Evolutionary conservation across 2,329 filamentous ascomycete genomes (phyloP).

Genomic region (Aciculosporium take): DNA sequence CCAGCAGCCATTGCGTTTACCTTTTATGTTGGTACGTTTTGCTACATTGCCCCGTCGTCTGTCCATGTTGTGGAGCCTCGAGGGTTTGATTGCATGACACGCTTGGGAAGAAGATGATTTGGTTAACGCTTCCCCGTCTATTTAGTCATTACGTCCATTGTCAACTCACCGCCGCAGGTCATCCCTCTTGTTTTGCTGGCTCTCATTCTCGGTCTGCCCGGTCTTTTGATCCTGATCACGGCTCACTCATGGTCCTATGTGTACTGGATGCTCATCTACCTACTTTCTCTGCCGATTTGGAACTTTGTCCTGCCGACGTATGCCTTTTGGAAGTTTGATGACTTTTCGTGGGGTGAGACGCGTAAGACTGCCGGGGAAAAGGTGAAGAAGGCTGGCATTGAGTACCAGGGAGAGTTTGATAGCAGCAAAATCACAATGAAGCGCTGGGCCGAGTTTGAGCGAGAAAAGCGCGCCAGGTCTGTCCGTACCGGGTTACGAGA

Average conservation of each 20-base stretch:
- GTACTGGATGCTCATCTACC: slow-evolving; percentile 93
- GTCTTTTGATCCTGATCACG: slow-evolving; percentile 79
- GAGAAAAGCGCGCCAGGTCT: slow-evolving; percentile 37
- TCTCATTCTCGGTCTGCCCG: slow-evolving; percentile 86
- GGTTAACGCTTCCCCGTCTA: neutral
- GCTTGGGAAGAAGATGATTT: neutral
- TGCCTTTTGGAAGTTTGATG: slow-evolving; percentile 98
- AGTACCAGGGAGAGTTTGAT: slow-evolving; percentile 91
- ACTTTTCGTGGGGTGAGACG: slow-evolving; percentile 98
- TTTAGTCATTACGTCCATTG: slow-evolving; percentile 71
- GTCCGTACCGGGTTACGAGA: slow-evolving; percentile 36
- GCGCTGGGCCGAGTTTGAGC: slow-evolving; percentile 92
- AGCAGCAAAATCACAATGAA: slow-evolving; percentile 99
- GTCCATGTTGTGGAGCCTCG: neutral
- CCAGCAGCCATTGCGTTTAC: slow-evolving; percentile 96
- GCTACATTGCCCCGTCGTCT: slow-evolving; percentile 29
- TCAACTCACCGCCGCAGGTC: slow-evolving; percentile 60
- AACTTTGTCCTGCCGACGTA: slow-evolving; percentile 92
- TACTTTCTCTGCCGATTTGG: slow-evolving; percentile 87
- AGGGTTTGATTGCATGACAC: neutral
- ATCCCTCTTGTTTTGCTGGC: slow-evolving; percentile 83
- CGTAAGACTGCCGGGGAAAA: slow-evolving; percentile 87
- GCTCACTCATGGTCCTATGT: slow-evolving; percentile 89
- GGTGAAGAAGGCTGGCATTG: slow-evolving; percentile 72
- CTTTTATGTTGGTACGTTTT: slow-evolving; percentile 88